A percentile compares a stretch with the other conserved stretches of the same genome.
These are phyloP conservation scores for Medicago ruthenica DNA, from an alignment of 306 rosid species.

Conservation along the genomic window DNA sequence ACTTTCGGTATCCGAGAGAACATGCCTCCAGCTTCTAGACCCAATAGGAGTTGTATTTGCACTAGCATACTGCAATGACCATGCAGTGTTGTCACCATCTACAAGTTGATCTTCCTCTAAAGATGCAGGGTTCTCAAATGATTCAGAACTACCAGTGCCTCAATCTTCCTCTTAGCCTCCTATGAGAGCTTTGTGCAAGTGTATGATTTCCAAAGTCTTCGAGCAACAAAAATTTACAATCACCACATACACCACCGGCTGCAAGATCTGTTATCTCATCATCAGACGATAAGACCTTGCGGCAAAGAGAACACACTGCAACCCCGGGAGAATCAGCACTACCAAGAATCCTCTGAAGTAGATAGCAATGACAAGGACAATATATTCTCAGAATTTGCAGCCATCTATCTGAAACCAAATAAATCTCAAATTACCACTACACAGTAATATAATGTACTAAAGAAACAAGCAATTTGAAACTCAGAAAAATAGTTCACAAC, in stretches of 20 bases:
- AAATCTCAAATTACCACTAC: conserved; percentile 34
- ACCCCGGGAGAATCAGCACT: conserved; percentile 43
- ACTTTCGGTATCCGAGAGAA: conserved; percentile 77
- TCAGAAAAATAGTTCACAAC: not conserved
- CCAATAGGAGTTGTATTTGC: conserved; percentile 70
- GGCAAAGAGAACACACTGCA: conserved; percentile 70
- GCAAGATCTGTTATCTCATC: conserved; percentile 54
- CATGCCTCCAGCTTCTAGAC: conserved; percentile 75
- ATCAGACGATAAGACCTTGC: conserved; percentile 57
- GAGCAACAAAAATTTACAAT: conserved; percentile 83
- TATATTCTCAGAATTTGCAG: conserved; percentile 50
- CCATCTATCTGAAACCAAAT: conserved; percentile 72
- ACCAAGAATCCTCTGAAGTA: conserved; percentile 33
- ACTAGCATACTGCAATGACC: conserved; percentile 61
- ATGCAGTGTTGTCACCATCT: conserved; percentile 56
- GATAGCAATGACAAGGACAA: conserved; percentile 46
- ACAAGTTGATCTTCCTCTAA: conserved; percentile 56
- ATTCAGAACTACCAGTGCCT: conserved; percentile 72
- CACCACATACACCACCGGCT: conserved; percentile 65
- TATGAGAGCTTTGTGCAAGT: conserved; percentile 44
- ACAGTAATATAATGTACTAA: conserved; percentile 20
- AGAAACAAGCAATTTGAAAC: conserved; percentile 6
- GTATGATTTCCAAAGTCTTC: conserved; percentile 68
- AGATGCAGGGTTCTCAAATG: conserved; percentile 57
- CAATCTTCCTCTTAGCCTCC: conserved; percentile 62